Base-by-base conservation (phyloP, 495 filamentous ascomycete species). In the Cercophora sp. region DNA sequence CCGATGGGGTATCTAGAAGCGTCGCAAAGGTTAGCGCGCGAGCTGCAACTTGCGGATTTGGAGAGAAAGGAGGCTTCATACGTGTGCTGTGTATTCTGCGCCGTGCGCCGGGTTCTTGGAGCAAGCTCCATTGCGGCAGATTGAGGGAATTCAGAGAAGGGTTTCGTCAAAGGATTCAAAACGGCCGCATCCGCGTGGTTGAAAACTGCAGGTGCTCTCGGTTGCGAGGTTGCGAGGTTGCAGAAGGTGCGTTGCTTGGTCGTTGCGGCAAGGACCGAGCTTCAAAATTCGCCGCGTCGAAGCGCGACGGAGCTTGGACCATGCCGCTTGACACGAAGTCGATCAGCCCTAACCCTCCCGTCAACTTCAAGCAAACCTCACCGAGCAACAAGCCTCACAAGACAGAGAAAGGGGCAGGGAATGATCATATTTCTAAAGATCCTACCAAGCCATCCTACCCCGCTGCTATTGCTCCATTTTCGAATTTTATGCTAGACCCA, bases 1-100 rank as follows among this genome's bases (percentile, higher is more conserved):
- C 82, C 75, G 16, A 93, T 76, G 48, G 87, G 78, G 63, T 94
- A 94, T 69, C 88, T 93, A 47, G 31, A 42, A 16, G 23, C 4
- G 1, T 32, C 8, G 8, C 29, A 36, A 13, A 10, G 3, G 10
- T 32, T 4, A 15, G 31, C 32, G n/a, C 24, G 11, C 18, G n/a
- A 18, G 2, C 10, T 5, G 36, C 2, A n/a, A 5, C 23, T 55
- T 29, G 52, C 59, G 50, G 18, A 59, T 32, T 0, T 18, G 15
- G 36, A 8, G 48, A 37, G 16, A 37, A 13, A 1, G 4, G 2
- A 3, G 22, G 9, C 47, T 53, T n/a, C n/a, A 27, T 62, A 58
- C 62, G 58, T 66, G 41, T 66, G 48, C 27, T 68, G 65, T 19
- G 63, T 66, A 42, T 66, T 68, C 55, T 68, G 65, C 60, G 63